Evolutionary conservation across 2,329 filamentous ascomycete genomes (phyloP).

Genomic region (Cryphonectria carpinicola): DNA sequence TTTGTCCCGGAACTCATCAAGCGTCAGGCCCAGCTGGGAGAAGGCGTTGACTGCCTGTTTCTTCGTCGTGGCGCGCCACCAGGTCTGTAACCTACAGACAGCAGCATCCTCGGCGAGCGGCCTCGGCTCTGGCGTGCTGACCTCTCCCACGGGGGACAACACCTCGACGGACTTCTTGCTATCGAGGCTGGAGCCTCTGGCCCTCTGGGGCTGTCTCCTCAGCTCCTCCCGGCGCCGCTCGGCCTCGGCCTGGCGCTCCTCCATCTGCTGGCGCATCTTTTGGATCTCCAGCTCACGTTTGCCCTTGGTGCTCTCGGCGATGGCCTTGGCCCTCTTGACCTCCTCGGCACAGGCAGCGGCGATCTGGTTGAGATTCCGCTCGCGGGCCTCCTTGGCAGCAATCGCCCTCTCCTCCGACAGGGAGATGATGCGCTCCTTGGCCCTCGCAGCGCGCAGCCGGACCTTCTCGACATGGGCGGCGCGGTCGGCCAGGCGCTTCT

Average conservation of each 20-base stretch:
- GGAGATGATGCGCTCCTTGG: slow-evolving; percentile 69
- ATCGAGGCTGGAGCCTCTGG: slow-evolving; percentile 45
- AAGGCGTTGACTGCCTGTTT: slow-evolving; percentile 68
- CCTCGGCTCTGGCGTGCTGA: slow-evolving; percentile 50
- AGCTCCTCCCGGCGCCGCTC: slow-evolving; percentile 72
- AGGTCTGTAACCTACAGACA: slow-evolving; percentile 67
- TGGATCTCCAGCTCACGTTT: slow-evolving; percentile 75
- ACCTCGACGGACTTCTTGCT: slow-evolving; percentile 53
- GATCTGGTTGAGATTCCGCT: slow-evolving; percentile 81
- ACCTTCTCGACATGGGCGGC: slow-evolving; percentile 86
- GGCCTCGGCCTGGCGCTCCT: slow-evolving; percentile 78
- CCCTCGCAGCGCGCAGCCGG: slow-evolving; percentile 72
- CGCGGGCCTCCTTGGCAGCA: slow-evolving; percentile 76
- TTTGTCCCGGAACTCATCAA: slow-evolving; percentile 70
- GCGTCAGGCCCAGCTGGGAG: slow-evolving; percentile 66
- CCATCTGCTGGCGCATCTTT: slow-evolving; percentile 73
- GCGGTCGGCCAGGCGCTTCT: slow-evolving; percentile 77
- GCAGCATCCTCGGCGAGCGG: slow-evolving; percentile 64
- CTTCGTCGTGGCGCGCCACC: slow-evolving; percentile 66
- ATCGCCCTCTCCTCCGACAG: slow-evolving; percentile 76
- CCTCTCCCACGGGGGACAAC: slow-evolving; percentile 55
- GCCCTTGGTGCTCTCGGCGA: slow-evolving; percentile 82
- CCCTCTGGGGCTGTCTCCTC: slow-evolving; percentile 57
- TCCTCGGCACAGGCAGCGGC: slow-evolving; percentile 82
- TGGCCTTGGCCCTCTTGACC: slow-evolving; percentile 78